A percentile compares a stretch with the other conserved stretches of the same genome.
These are phyloP conservation scores for Nothophytophthora sp. DNA, from an alignment of 352 stramenopile species.

Conservation along the genomic window DNA sequence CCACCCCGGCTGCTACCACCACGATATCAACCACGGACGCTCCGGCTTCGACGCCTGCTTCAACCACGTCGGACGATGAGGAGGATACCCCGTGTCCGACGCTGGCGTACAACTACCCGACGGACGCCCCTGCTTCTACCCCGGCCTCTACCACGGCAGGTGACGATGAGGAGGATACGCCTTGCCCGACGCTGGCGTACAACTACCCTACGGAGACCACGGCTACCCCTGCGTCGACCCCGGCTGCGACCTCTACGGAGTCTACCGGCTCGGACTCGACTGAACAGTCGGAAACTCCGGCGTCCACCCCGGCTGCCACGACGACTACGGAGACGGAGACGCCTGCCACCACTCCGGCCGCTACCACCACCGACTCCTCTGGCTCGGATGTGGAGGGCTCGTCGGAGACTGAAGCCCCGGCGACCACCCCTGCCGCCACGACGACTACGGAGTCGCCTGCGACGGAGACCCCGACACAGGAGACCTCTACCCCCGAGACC, in stretches of 20 bases:
- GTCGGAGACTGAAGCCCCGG: neutral
- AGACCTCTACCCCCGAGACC: no score
- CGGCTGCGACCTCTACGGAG: constrained; percentile 4
- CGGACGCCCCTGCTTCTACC: constrained; percentile 5
- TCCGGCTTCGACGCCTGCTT: constrained; percentile 9
- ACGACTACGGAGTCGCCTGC: no score
- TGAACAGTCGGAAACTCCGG: constrained; percentile 2
- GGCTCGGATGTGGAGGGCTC: neutral
- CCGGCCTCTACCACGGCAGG: constrained; percentile 3
- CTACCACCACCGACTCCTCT: neutral
- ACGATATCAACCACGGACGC: constrained; percentile 2
- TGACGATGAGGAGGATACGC: constrained; percentile 11
- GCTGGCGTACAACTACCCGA: constrained; percentile 30
- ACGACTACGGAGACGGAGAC: constrained; percentile 3
- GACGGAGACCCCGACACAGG: no score
- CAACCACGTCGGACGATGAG: constrained; percentile 4
- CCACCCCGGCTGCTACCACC: constrained; percentile 8
- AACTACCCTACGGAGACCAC: constrained; percentile 14
- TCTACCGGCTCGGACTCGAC: neutral
- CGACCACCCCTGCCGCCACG: neutral
- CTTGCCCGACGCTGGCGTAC: constrained; percentile 13
- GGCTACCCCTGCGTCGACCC: neutral
- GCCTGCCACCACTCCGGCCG: neutral
- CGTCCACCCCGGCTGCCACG: constrained; percentile 4
- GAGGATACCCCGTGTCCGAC: constrained; percentile 30